Evolutionary conservation across 1,284 basidiomycete species (phyloP).

Genomic region (Exsudoporus floridanus): DNA sequence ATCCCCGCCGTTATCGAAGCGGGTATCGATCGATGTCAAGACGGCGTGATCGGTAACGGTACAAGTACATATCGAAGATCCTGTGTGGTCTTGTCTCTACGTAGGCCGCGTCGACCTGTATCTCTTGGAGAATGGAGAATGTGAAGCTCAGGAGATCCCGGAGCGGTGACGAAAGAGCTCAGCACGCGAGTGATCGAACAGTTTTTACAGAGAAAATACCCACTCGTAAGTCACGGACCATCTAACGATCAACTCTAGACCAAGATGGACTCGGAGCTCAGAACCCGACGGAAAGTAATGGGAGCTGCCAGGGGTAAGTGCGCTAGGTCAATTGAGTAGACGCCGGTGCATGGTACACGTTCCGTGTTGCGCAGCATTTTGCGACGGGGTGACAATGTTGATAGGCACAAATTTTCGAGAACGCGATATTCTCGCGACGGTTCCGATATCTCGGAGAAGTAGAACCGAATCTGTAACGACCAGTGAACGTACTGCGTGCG

Average conservation of each 20-base stretch:
- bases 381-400: constrained; percentile 22
- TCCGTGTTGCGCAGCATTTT: constrained; percentile 33
- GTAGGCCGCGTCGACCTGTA: constrained; percentile 36
- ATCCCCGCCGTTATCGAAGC: constrained; percentile 30
- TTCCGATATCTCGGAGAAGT: background rate
- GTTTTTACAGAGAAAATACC: constrained; percentile 29
- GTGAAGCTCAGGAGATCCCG: constrained; percentile 23
- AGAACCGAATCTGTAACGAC: background rate
- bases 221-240: constrained; percentile 21
- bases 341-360: constrained; percentile 28
- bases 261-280: constrained; percentile 6
- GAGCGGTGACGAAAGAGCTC: constrained; percentile 24
- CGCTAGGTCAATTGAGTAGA: constrained; percentile 42
- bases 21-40: constrained; percentile 32
- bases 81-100: constrained; percentile 23
- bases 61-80: constrained; percentile 37
- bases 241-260: background rate
- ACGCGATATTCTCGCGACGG: background rate
- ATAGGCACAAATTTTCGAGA: background rate
- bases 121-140: constrained; percentile 34
- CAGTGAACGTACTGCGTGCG: too few species aligned
- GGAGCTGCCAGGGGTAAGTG: constrained; percentile 41
- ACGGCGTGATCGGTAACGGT: constrained; percentile 35
- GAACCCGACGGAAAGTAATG: constrained; percentile 32
- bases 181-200: constrained; percentile 25